Evolutionary conservation across 1,284 basidiomycete species (phyloP).

Genomic region (Moesziomyces antarcticus): DNA sequence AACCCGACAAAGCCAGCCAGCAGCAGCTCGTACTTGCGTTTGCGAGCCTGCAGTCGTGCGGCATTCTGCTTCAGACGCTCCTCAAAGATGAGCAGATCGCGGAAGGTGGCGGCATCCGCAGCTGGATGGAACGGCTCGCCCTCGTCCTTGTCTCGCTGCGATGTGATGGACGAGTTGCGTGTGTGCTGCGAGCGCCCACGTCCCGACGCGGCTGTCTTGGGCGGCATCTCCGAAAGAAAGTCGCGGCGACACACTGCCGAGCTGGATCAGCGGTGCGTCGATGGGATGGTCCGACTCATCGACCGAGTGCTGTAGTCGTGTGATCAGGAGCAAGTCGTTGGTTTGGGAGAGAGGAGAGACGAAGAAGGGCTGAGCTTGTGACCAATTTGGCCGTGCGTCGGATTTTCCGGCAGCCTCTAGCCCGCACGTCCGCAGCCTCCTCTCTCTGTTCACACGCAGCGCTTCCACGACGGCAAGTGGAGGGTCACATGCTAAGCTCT

Average conservation of each 20-base stretch:
- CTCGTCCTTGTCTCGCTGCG: slow-evolving; percentile 14
- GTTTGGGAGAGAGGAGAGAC: too few relatives aligned
- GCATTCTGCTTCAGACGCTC: slow-evolving; percentile 95
- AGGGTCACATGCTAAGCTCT: too few relatives aligned
- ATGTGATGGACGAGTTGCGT: slow-evolving; percentile 9
- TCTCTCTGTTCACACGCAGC: too few relatives aligned
- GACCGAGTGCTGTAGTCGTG: not conserved
- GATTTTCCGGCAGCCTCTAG: too few relatives aligned
- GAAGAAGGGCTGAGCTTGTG: too few relatives aligned
- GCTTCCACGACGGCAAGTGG: too few relatives aligned
- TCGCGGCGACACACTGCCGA: not conserved
- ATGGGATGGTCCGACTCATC: not conserved
- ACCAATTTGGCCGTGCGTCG: too few relatives aligned
- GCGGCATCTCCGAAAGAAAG: slow-evolving; percentile 14
- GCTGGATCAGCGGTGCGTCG: not conserved
- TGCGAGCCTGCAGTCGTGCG: slow-evolving; percentile 80
- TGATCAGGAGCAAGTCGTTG: not conserved
- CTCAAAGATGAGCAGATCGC: slow-evolving; percentile 92
- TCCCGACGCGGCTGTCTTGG: slow-evolving; percentile 13
- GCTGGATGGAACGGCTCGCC: slow-evolving; percentile 70
- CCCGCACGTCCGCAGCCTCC: too few relatives aligned
- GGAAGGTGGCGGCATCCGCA: slow-evolving; percentile 80
- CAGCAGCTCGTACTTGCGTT: slow-evolving; percentile 80
- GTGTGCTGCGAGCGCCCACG: slow-evolving; percentile 31
- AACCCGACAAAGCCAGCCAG: slow-evolving; percentile 70